These are phyloP conservation scores for Trametes gibbosa DNA, from an alignment of 768 basidiomycete genomes.

Conservation along the genomic window DNA sequence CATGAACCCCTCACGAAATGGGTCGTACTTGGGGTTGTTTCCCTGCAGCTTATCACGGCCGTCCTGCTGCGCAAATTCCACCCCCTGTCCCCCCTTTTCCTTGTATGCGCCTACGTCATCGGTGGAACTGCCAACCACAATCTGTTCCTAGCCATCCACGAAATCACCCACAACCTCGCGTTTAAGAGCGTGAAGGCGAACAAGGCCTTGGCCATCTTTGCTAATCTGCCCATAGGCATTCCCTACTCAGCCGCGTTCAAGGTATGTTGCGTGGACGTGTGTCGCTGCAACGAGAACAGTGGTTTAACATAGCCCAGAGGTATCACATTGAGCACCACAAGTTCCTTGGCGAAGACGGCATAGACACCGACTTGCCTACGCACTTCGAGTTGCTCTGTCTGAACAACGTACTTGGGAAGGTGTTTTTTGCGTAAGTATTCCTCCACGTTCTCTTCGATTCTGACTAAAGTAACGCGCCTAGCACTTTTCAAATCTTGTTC, in stretches of 20 bases:
- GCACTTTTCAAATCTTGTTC: constrained; percentile 97
- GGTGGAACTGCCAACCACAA: constrained; percentile 98
- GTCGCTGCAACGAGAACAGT: not conserved
- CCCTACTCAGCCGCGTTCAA: constrained; percentile 97
- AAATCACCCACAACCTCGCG: constrained; percentile 97
- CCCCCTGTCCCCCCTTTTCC: constrained; percentile 68
- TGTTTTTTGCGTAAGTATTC: constrained; percentile 86
- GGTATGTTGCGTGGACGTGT: constrained; percentile 34
- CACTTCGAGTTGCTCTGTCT: constrained; percentile 78
- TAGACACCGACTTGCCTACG: constrained; percentile 95
- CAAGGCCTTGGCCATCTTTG: constrained; percentile 84
- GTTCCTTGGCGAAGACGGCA: constrained; percentile 90
- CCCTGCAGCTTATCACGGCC: constrained; percentile 68
- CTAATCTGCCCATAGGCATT: constrained; percentile 91
- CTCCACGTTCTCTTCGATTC: too few relatives aligned
- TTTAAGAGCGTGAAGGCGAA: constrained; percentile 82
- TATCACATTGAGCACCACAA: constrained; percentile 98
- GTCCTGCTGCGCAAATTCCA: constrained; percentile 63
- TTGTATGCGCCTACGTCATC: constrained; percentile 76
- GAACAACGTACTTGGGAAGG: constrained; percentile 96
- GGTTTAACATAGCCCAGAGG: constrained; percentile 40
- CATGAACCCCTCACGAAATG: constrained; percentile 90
- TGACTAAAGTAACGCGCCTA: constrained; percentile 28
- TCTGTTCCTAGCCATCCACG: constrained; percentile 96
- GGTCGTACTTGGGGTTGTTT: constrained; percentile 79